Base-by-base conservation (phyloP, 768 basidiomycete genomes). In the Trametes villosa region DNA sequence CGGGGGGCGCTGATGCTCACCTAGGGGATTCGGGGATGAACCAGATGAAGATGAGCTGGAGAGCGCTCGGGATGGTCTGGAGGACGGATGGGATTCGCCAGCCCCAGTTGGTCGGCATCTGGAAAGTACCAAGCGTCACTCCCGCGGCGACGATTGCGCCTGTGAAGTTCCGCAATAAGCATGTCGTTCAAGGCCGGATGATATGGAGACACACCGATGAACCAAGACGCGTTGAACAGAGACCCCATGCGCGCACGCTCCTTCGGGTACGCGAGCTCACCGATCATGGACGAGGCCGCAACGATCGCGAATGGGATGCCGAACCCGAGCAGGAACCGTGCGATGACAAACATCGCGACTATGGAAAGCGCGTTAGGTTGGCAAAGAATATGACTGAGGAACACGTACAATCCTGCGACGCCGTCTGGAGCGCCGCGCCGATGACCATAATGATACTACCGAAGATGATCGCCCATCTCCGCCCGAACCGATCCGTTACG, bases 51-150 rank as follows among this genome's bases (percentile, higher is more conserved):
- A 63, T 59, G 44, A 87, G 67, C 62, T 88, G 86, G 22, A 87
- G 71, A 12, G 77, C 31, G 59, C 80, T 81, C 1, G 87, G 87
- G 0, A 79, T 68, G 33, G 82, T 64, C 69, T 88, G 87, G 6
- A 87, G 77, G 42, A 84, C 66, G n/a, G 86, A 83, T 0, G 86
- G 87, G 22, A 88, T 86, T n/a, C 87, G 79, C 87, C 87, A 88
- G 12, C 82, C 84, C 86, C 85, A 86, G 65, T 83, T 79, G 49
- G 65, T 81, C 0, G 65, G 47, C 78, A 88, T 85, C 9, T 74
- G 61, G 75, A 88, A 89, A 0, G 89, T 89, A 9, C 84, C 83
- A 34, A 88, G 81, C 0, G 86, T 90, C 1, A 82, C 77, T 2
- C 79, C 83, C 9, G 85, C 84, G 6, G 86, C 84, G 27, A 83